phyloP scores from a whole-genome alignment of 1,139 yeast species.

The Candida sojae region DNA sequence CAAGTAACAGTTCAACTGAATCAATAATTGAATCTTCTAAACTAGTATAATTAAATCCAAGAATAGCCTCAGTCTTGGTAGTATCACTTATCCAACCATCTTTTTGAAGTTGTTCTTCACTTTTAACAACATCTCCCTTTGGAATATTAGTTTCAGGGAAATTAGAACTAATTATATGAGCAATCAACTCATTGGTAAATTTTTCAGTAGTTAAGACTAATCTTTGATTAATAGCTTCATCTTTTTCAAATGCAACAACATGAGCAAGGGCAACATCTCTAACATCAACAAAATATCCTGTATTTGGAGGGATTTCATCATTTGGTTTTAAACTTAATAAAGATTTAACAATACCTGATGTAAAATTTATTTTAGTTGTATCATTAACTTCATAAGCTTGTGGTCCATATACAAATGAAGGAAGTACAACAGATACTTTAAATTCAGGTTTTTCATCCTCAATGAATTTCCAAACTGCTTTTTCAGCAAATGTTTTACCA shows the following conservation, averaged over 20 bases:
- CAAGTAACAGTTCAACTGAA: conserved; percentile 39
- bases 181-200: conserved; percentile 21
- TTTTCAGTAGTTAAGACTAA: conserved; percentile 29
- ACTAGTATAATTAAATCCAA: conserved; percentile 35
- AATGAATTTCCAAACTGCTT: conserved; percentile 55
- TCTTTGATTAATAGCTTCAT: conserved; percentile 25
- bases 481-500: conserved; percentile 34
- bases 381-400: conserved; percentile 35
- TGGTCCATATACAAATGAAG: conserved; percentile 44
- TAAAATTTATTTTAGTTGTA: conserved; percentile 24
- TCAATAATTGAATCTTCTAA: conserved; percentile 38
- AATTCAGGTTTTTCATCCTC: conserved; percentile 27
- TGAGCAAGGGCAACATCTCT: conserved; percentile 59
- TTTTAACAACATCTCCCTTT: conserved; percentile 9
- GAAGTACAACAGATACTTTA: conserved; percentile 28
- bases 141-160: conserved; percentile 17
- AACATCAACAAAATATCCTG: conserved; percentile 43
- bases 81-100: conserved; percentile 21
- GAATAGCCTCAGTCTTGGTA: conserved; percentile 24
- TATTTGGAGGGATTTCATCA: conserved; percentile 15
- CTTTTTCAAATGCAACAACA: conserved; percentile 37
- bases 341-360: conserved; percentile 32
- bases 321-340: conserved; percentile 20
- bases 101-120: conserved; percentile 3
- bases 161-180: conserved; percentile 25